Conservation (phyloP, 2,329 filamentous ascomycete species). For the Helotiales sp. region DNA sequence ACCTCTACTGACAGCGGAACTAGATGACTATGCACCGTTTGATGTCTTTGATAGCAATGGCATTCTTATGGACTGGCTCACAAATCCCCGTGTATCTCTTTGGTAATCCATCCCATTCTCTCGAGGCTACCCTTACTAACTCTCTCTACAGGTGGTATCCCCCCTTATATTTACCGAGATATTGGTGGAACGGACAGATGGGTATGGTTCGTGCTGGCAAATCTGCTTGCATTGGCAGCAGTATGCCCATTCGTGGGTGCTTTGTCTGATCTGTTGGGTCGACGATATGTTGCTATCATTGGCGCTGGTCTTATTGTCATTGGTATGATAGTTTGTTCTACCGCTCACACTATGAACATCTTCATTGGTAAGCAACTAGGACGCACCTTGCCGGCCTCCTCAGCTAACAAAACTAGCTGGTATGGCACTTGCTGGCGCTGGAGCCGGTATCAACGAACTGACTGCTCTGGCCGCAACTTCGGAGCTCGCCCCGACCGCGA, state of each 20-base stretch:
- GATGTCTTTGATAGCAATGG: conserved; percentile 58
- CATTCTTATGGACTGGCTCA: conserved; percentile 60
- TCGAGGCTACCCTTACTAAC: not conserved
- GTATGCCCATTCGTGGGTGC: conserved; percentile 66
- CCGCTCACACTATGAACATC: conserved; percentile 57
- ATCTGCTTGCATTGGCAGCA: conserved; percentile 55
- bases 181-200: conserved; percentile 51
- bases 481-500: conserved; percentile 64
- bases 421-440: conserved; percentile 58
- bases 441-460: conserved; percentile 67
- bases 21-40: conserved; percentile 48
- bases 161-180: conserved; percentile 56
- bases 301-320: conserved; percentile 48
- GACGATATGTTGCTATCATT: conserved; percentile 57
- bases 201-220: conserved; percentile 42
- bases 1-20: conserved; percentile 33
- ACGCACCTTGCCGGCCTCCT: too few species aligned
- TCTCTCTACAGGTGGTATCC: conserved; percentile 34
- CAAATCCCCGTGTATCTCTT: conserved; percentile 58
- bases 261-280: conserved; percentile 62
- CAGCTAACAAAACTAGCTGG: too few species aligned
- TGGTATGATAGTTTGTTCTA: conserved; percentile 60
- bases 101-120: conserved; percentile 20
- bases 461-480: conserved; percentile 68
- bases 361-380: too few species aligned